Evolutionary conservation across 805 yeast species (phyloP).

Genomic region (Barnettozyma vustinii): DNA sequence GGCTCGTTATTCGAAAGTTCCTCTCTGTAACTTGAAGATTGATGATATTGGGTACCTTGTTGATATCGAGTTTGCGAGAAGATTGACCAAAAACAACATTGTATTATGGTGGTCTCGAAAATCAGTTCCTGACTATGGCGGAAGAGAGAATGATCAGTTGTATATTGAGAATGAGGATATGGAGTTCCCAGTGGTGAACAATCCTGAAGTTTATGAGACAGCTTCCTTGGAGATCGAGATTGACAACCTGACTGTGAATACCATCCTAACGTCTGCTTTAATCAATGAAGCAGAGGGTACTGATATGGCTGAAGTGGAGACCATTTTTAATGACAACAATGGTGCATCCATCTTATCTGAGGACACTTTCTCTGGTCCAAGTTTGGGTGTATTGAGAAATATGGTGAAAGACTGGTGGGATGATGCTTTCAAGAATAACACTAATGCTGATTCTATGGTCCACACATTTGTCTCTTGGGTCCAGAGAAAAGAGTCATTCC

Average conservation of each 20-base stretch:
- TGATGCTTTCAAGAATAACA: constrained; percentile 62
- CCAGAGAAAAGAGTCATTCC: constrained; percentile 61
- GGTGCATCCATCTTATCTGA: constrained; percentile 49
- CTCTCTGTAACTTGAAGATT: constrained; percentile 78
- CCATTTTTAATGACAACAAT: constrained; percentile 26
- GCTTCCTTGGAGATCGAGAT: constrained; percentile 76
- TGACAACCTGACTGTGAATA: constrained; percentile 77
- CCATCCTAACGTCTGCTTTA: constrained; percentile 77
- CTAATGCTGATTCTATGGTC: constrained; percentile 77
- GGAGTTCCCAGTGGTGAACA: constrained; percentile 66
- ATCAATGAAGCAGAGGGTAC: constrained; percentile 88
- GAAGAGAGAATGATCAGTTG: constrained; percentile 57
- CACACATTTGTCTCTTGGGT: constrained; percentile 85
- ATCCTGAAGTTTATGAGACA: constrained; percentile 73
- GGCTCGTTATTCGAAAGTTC: constrained; percentile 72
- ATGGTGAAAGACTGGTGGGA: constrained; percentile 94
- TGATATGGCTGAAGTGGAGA: constrained; percentile 51
- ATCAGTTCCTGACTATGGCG: constrained; percentile 82
- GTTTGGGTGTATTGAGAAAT: constrained; percentile 62
- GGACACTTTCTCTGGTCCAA: constrained; percentile 76
- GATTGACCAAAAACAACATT: constrained; percentile 55
- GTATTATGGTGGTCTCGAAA: constrained; percentile 92
- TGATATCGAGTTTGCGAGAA: constrained; percentile 83
- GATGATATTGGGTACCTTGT: constrained; percentile 74
- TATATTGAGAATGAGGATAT: constrained; percentile 49